phyloP scores from a whole-genome alignment of 2,329 filamentous ascomycete species.

The Fusarium sambucinum region DNA sequence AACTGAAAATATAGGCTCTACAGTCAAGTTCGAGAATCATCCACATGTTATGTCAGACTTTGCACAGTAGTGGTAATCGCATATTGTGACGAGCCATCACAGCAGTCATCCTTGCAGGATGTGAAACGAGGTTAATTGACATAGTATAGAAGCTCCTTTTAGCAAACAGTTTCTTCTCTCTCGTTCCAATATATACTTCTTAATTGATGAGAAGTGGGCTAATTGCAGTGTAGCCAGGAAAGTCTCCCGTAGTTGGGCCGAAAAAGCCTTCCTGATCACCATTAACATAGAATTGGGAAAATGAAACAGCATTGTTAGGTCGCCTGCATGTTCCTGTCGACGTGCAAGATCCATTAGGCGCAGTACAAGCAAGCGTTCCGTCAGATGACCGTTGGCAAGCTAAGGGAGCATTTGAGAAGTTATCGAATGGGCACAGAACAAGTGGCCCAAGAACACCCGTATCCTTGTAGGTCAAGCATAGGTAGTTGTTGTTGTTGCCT shows the following conservation, averaged over 20 bases:
- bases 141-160: no score
- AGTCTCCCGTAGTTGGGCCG: neutral
- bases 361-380: conserved; percentile 1
- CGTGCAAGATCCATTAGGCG: neutral
- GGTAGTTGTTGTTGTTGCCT: conserved; percentile 6
- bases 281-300: conserved; percentile 18
- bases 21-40: no score
- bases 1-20: no score
- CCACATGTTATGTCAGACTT: no score
- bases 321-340: neutral
- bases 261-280: neutral
- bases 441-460: neutral
- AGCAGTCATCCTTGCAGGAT: no score
- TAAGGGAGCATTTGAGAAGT: neutral
- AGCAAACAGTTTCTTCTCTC: no score
- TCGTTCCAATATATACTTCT: neutral
- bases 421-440: conserved; percentile 4
- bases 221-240: neutral
- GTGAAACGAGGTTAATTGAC: no score
- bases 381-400: neutral
- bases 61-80: no score
- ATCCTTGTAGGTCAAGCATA: neutral
- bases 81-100: no score
- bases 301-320: rapidly evolving
- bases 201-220: neutral